Evolutionary conservation across 768 basidiomycete genomes (phyloP).

Genomic region (Rhodotorula babjevae): DNA sequence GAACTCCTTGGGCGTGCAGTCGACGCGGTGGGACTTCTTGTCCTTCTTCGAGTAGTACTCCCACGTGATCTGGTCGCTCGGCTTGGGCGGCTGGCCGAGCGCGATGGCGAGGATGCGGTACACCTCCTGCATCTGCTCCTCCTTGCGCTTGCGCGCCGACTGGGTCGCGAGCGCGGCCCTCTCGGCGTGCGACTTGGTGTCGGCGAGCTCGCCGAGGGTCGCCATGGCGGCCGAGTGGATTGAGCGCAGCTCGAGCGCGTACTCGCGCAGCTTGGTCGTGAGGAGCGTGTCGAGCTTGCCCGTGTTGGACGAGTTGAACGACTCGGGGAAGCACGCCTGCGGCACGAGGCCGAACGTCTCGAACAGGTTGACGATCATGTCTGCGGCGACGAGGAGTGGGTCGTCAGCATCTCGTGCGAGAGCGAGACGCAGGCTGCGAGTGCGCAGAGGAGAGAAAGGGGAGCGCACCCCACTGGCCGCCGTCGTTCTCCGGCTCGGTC

Average conservation of each 20-base stretch:
- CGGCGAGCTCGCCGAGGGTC: constrained; percentile 48
- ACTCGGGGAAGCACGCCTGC: constrained; percentile 57
- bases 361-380: constrained; percentile 73
- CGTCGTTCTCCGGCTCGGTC: constrained; percentile 74
- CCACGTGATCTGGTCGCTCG: constrained; percentile 70
- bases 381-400: constrained; percentile 54
- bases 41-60: constrained; percentile 80
- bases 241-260: constrained; percentile 70
- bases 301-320: constrained; percentile 71
- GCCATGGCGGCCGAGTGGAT: constrained; percentile 33
- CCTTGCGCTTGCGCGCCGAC: constrained; percentile 70
- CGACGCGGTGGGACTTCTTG: constrained; percentile 56
- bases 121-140: constrained; percentile 73
- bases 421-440: background rate
- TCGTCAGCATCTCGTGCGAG: background rate
- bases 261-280: constrained; percentile 86
- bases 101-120: constrained; percentile 79
- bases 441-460: no score
- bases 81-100: constrained; percentile 76
- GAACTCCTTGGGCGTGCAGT: constrained; percentile 75
- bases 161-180: constrained; percentile 45
- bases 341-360: constrained; percentile 84
- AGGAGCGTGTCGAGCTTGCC: constrained; percentile 68
- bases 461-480: constrained; percentile 44
- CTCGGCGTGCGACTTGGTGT: constrained; percentile 20